These are phyloP conservation scores for Chenopodium berlandieri DNA, from an alignment of 148 eudicot genomes.

Conservation along the genomic window DNA sequence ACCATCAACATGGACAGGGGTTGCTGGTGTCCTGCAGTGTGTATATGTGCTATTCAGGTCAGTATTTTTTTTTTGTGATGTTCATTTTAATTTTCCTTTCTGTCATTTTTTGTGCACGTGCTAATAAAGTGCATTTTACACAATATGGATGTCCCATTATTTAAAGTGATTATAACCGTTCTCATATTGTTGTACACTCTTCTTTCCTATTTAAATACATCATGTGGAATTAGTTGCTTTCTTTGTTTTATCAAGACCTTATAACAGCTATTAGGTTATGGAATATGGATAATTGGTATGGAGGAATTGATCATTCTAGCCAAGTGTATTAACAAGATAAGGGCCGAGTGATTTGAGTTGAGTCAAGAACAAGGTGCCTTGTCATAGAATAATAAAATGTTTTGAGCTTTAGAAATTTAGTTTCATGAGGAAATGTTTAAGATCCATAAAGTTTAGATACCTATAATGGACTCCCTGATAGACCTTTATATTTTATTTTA, in stretches of 20 bases:
- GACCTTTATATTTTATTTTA: neutral
- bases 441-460: neutral
- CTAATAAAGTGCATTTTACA: neutral
- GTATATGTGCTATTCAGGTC: slow-evolving; percentile 86
- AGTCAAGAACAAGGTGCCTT: neutral
- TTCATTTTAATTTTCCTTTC: too few relatives aligned
- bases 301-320: neutral
- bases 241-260: neutral
- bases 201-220: neutral
- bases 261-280: neutral
- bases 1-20: slow-evolving; percentile 95
- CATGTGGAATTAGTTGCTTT: neutral
- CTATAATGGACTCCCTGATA: neutral
- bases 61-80: neutral
- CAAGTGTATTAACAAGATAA: neutral
- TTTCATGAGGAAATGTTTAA: too few relatives aligned
- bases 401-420: neutral
- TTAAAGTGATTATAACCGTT: neutral
- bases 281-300: neutral
- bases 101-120: neutral
- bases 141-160: neutral
- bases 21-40: slow-evolving; percentile 93
- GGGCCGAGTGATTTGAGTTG: neutral
- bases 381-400: neutral
- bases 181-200: neutral